Conservation (phyloP, 2,329 filamentous ascomycete species). For the Pestalotiopsis sp. region DNA sequence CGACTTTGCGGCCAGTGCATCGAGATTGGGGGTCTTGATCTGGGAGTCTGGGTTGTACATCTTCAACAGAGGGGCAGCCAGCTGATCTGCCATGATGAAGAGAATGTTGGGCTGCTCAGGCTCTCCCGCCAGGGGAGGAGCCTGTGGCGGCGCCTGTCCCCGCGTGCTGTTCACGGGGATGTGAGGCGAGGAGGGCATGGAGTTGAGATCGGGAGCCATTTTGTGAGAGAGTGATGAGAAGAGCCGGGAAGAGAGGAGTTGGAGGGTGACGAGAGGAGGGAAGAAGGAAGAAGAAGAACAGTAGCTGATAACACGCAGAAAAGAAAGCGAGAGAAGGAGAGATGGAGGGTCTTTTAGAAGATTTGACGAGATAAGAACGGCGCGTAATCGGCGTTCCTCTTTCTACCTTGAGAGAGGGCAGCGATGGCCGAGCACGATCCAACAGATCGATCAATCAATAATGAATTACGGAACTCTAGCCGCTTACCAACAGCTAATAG, state of each 20-base stretch:
- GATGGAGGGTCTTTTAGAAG: conserved; percentile 4
- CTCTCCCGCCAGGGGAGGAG: conserved; percentile 11
- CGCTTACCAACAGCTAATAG: conserved; percentile 12
- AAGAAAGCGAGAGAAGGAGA: too few relatives aligned
- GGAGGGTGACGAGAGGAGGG: conserved; percentile 4
- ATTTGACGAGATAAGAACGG: not conserved
- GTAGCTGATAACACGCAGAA: too few relatives aligned
- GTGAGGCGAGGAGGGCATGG: conserved; percentile 59
- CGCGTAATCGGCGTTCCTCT: conserved; percentile 1
- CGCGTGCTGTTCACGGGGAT: conserved; percentile 20
- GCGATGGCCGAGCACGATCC: not conserved
- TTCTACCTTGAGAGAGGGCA: conserved; percentile 12
- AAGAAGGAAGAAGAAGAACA: not conserved
- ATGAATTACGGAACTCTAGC: conserved; percentile 1
- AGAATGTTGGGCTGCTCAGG: conserved; percentile 72
- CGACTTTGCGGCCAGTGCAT: conserved; percentile 76
- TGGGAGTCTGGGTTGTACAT: conserved; percentile 88
- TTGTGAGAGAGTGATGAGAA: conserved; percentile 14
- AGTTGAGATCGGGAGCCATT: conserved; percentile 78
- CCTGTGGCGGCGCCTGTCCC: not conserved
- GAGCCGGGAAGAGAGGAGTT: not conserved
- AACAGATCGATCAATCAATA: not conserved
- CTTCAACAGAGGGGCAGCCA: conserved; percentile 86
- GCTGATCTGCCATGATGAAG: conserved; percentile 97
- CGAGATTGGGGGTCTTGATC: conserved; percentile 90